A percentile compares a stretch with the other conserved stretches of the same genome.
Conservation (phyloP, 768 basidiomycete genomes). For the Pleurotus citrinopileatus region DNA sequence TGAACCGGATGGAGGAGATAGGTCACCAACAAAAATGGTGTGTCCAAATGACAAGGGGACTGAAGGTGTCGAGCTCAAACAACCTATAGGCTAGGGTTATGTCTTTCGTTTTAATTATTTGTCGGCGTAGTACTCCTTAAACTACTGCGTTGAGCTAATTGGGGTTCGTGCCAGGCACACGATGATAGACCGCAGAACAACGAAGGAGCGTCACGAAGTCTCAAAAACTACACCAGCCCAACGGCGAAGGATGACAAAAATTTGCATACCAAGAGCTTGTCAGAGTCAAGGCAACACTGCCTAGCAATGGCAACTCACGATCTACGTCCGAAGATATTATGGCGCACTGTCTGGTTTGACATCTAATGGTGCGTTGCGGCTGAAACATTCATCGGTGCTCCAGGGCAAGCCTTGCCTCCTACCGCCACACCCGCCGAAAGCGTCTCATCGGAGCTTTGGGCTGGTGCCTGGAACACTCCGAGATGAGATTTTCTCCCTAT, state of each 20-base stretch:
- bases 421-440: slow-evolving; percentile 9
- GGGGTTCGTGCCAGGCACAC: slow-evolving; percentile 3
- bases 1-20: too few relatives aligned
- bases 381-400: not conserved
- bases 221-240: not conserved
- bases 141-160: not conserved
- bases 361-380: slow-evolving; percentile 2
- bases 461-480: slow-evolving; percentile 5
- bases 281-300: slow-evolving; percentile 9
- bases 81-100: not conserved
- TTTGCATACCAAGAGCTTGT: slow-evolving; percentile 1
- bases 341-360: slow-evolving; percentile 7
- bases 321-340: slow-evolving; percentile 5
- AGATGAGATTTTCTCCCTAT: not conserved
- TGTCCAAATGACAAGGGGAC: not conserved
- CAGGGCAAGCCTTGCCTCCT: not conserved
- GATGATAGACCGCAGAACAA: not conserved
- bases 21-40: too few relatives aligned
- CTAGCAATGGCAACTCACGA: not conserved
- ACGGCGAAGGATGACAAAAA: not conserved
- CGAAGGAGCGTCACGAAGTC: not conserved
- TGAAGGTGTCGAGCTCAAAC: not conserved
- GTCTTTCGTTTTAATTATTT: too few relatives aligned
- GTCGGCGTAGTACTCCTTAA: not conserved
- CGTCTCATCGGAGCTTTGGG: slow-evolving; percentile 4